A percentile compares a stretch with the other conserved stretches of the same genome.
These are phyloP conservation scores for Solidago caesia DNA, from an alignment of 129 eudicot genomes.

Conservation along the genomic window DNA sequence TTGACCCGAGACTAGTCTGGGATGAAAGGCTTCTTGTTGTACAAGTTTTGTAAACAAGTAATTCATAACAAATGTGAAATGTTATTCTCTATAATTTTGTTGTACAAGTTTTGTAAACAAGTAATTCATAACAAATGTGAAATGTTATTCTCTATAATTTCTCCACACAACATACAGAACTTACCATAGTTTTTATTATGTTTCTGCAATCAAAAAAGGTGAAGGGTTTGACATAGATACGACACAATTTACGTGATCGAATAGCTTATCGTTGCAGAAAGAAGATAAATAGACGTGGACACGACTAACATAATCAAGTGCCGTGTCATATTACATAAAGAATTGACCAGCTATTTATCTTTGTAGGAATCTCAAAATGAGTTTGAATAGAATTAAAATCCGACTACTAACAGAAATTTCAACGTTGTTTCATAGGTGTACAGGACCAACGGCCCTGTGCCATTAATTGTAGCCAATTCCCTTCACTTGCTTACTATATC, in stretches of 20 bases:
- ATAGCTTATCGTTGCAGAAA: not conserved
- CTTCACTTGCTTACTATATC: constrained; percentile 23
- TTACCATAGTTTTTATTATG: too few relatives aligned
- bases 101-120: not conserved
- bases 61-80: not conserved
- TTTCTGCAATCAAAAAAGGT: too few relatives aligned
- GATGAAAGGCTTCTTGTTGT: not conserved
- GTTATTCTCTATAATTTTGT: not conserved
- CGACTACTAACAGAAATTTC: not conserved
- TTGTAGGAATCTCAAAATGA: constrained; percentile 1
- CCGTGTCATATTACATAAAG: constrained; percentile 8
- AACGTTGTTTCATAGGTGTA: not conserved
- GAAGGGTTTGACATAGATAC: not conserved
- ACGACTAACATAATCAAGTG: constrained; percentile 12
- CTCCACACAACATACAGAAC: not conserved
- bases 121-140: not conserved
- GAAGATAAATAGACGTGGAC: not conserved
- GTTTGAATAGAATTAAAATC: constrained; percentile 11
- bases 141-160: not conserved
- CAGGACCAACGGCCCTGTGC: not conserved
- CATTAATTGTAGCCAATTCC: not conserved
- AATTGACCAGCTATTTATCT: not conserved
- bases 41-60: not conserved
- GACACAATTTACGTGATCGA: not conserved
- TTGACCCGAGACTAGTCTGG: not conserved